Evolutionary conservation across 805 yeast genomes (phyloP), one percentile per base, ranked within the genome.

Genomic region (Pichia insulana): DNA sequence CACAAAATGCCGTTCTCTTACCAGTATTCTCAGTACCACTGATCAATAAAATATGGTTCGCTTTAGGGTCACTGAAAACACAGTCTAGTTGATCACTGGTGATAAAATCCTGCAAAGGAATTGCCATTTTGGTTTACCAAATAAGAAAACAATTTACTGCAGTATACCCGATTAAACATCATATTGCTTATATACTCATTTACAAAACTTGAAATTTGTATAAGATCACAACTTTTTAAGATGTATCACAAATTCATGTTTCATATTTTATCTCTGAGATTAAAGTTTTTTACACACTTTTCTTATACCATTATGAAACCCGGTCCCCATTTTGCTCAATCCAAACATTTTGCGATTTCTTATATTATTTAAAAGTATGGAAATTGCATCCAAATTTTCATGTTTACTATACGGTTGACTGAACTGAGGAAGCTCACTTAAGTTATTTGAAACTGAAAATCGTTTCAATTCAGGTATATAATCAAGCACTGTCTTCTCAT

Each of bases 381-480:
- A 28, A n/a, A 40, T 22, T 17, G 6, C 28, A 9, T 31, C 17
- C 15, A 27, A 28, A 41, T 26, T 31, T 8, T 28, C 19, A 7
- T 9, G 8, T 12, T 15, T 37, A 12, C 42, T 31, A 9, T 37
- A 15, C 4, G 46, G 33, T 10, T 27, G 16, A 6, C n/a, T 13
- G 26, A 34, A 39, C 11, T 36, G 32, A 8, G 50, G 50, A 30
- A 47, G 40, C 13, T 19, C 17, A 15, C 39, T 33, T 13, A 47
- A 34, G 37, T 47, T 22, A 33, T 47, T 47, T 3, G 36, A 28
- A 12, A 30, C n/a, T 2, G 45, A 39, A 13, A 10, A 18, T 9
- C 26, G 4, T 19, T 42, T 40, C 13, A 47, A 34, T 10, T 44
- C 33, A 2, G 50, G 48, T 11, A 42, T 11, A 33, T 41, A 47